Conservation (phyloP, 2,329 filamentous ascomycete species). For the Colletotrichum sp. region DNA sequence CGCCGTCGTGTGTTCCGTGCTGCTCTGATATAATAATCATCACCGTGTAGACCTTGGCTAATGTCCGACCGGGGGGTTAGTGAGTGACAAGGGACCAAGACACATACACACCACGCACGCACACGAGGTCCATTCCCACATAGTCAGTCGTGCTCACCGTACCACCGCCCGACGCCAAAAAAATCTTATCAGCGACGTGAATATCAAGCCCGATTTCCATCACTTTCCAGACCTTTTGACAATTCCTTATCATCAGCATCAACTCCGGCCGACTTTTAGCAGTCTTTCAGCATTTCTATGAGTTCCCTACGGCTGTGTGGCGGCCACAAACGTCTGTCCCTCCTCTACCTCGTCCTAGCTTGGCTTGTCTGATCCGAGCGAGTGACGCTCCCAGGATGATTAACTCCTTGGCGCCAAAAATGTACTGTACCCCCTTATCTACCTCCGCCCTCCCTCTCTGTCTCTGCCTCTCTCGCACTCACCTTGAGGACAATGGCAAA, state of each 20-base stretch:
- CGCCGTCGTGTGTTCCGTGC: not conserved
- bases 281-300: not conserved
- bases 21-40: conserved; percentile 14
- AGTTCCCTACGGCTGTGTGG: not conserved
- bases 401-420: conserved; percentile 13
- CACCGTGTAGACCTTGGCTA: not conserved
- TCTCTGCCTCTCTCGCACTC: not conserved
- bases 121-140: not conserved
- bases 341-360: not conserved
- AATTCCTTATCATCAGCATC: not conserved
- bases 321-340: not conserved
- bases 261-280: not conserved
- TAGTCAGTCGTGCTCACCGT: conserved; percentile 3
- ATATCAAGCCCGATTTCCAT: not conserved
- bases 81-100: conserved; percentile 1
- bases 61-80: conserved; percentile 3
- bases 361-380: conserved; percentile 17
- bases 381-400: conserved; percentile 16
- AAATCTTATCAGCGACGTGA: not conserved
- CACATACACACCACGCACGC: not conserved
- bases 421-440: conserved; percentile 11
- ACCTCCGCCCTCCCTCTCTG: not conserved
- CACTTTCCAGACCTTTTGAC: not conserved
- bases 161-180: not conserved
- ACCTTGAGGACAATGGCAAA: not conserved